A percentile compares a stretch with the other conserved stretches of the same genome.
These are phyloP conservation scores for Penicillium lividum DNA, from an alignment of 495 filamentous ascomycete genomes.

Conservation along the genomic window DNA sequence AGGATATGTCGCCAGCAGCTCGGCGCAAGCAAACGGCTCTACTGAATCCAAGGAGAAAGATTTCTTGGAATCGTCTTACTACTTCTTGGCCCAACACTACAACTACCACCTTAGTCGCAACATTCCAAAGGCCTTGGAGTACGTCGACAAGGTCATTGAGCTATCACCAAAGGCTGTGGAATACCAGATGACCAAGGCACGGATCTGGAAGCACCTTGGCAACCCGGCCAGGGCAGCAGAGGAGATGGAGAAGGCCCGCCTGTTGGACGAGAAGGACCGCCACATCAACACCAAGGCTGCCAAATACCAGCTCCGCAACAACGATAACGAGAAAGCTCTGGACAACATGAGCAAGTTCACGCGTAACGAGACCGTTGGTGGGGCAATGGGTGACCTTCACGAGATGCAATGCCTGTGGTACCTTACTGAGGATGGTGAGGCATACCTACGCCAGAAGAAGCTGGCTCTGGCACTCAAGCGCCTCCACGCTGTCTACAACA, in stretches of 20 bases:
- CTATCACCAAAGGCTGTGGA: constrained; percentile 78
- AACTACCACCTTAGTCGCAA: constrained; percentile 88
- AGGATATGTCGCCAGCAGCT: constrained; percentile 62
- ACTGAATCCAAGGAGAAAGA: constrained; percentile 50
- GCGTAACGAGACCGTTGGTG: constrained; percentile 82
- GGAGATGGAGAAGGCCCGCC: constrained; percentile 84
- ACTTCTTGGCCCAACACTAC: constrained; percentile 96
- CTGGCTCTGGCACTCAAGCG: constrained; percentile 87
- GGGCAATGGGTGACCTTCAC: constrained; percentile 84
- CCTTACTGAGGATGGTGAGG: constrained; percentile 90
- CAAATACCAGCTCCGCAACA: constrained; percentile 93
- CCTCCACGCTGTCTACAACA: constrained; percentile 80
- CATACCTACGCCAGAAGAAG: constrained; percentile 81
- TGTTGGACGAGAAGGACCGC: constrained; percentile 83
- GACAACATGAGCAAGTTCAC: constrained; percentile 95
- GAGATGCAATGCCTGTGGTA: constrained; percentile 99
- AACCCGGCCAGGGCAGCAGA: constrained; percentile 77
- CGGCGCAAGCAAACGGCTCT: constrained; percentile 47
- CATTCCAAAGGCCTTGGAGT: constrained; percentile 75
- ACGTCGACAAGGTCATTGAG: constrained; percentile 78
- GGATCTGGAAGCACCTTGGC: constrained; percentile 92
- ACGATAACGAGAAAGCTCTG: constrained; percentile 81
- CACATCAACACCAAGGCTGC: constrained; percentile 98
- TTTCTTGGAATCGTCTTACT: constrained; percentile 75
- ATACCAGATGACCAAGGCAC: constrained; percentile 91